Evolutionary conservation across 2,329 filamentous ascomycete genomes (phyloP).

Genomic region (Arthrobotrys megalospora): DNA sequence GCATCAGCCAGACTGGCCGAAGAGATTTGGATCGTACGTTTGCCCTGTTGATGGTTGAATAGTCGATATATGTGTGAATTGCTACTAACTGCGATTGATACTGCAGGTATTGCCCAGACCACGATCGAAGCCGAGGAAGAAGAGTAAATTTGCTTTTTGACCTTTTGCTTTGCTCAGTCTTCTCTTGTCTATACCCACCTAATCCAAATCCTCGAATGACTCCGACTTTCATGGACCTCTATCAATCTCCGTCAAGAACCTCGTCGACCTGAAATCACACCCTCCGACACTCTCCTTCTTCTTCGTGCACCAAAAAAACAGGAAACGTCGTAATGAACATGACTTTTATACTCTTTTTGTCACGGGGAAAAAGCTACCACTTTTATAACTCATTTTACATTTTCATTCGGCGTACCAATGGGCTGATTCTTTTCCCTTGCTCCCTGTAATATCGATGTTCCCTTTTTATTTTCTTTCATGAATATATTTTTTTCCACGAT

Average conservation of each 20-base stretch:
- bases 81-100: conserved; percentile 45
- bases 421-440: conserved; percentile 49
- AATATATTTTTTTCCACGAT: conserved; percentile 58
- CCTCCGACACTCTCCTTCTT: conserved; percentile 28
- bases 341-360: conserved; percentile 51
- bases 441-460: conserved; percentile 61
- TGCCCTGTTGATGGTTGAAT: not conserved
- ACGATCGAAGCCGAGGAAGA: conserved; percentile 80
- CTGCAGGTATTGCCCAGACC: conserved; percentile 81
- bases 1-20: conserved; percentile 98
- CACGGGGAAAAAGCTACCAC: conserved; percentile 40
- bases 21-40: conserved; percentile 92
- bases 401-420: conserved; percentile 61
- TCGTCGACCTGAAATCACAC: conserved; percentile 27
- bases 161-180: conserved; percentile 39
- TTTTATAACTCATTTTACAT: conserved; percentile 59
- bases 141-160: conserved; percentile 71
- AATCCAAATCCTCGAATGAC: conserved; percentile 64
- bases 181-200: conserved; percentile 63
- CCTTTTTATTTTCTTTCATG: conserved; percentile 50
- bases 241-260: conserved; percentile 62
- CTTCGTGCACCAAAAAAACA: conserved; percentile 49
- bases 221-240: conserved; percentile 63
- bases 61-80: conserved; percentile 3
- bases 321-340: conserved; percentile 59